Evolutionary conservation across 805 yeast genomes (phyloP).

Genomic region (Candida lessepsii): DNA sequence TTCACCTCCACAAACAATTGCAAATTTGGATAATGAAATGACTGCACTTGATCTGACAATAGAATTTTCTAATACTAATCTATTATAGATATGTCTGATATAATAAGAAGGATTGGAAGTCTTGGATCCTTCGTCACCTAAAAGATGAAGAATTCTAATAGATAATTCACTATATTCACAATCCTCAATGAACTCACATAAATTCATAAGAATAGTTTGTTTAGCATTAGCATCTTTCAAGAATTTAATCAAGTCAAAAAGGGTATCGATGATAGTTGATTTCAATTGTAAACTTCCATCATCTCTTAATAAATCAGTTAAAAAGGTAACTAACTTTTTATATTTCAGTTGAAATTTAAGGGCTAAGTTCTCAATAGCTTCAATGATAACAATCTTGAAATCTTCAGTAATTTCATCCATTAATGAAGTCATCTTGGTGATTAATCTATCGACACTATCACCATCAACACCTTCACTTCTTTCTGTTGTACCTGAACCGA

Average conservation of each 20-base stretch:
- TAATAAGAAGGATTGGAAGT: slow-evolving; percentile 84
- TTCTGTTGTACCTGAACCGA: slow-evolving; percentile 59
- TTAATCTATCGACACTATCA: slow-evolving; percentile 80
- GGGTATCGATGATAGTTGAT: slow-evolving; percentile 85
- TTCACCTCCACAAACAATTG: slow-evolving; percentile 66
- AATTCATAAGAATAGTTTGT: slow-evolving; percentile 77
- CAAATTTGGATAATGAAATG: slow-evolving; percentile 87
- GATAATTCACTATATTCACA: slow-evolving; percentile 94
- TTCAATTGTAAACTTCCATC: slow-evolving; percentile 89
- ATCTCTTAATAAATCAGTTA: slow-evolving; percentile 80
- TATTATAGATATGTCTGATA: slow-evolving; percentile 93
- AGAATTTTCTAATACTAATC: slow-evolving; percentile 94
- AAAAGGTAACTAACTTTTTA: slow-evolving; percentile 74
- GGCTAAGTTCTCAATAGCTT: slow-evolving; percentile 89
- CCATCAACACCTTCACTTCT: slow-evolving; percentile 23
- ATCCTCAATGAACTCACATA: slow-evolving; percentile 97
- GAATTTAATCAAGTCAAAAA: slow-evolving; percentile 85
- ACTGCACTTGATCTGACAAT: slow-evolving; percentile 96
- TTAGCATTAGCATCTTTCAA: slow-evolving; percentile 71
- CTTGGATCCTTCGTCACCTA: slow-evolving; percentile 93
- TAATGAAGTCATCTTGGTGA: slow-evolving; percentile 80
- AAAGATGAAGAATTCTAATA: slow-evolving; percentile 85
- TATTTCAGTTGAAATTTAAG: slow-evolving; percentile 91
- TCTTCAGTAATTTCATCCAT: slow-evolving; percentile 95
- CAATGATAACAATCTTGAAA: slow-evolving; percentile 90